phyloP scores from a whole-genome alignment of 352 stramenopile genomes.

The Thraustochytrium sp. region DNA sequence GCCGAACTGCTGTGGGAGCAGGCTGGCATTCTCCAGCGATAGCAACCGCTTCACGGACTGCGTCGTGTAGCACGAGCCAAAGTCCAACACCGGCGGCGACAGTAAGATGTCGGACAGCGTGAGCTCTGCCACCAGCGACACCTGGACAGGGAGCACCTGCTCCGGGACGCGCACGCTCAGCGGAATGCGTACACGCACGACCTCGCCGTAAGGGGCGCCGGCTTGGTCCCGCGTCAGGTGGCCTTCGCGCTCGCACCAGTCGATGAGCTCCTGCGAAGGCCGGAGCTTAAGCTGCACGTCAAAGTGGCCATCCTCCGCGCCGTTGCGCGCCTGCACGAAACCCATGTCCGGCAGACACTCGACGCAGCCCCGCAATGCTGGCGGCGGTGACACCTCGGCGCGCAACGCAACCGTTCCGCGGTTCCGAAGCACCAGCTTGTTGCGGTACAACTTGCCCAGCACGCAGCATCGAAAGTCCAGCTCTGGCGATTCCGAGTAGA shows the following conservation, averaged over 20 bases:
- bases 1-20: constrained; percentile 61
- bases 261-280: constrained; percentile 51
- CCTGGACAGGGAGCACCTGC: constrained; percentile 62
- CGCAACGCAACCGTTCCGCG: constrained; percentile 76
- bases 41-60: constrained; percentile 55
- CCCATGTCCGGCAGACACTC: constrained; percentile 74
- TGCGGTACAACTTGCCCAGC: constrained; percentile 73
- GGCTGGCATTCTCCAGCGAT: constrained; percentile 55
- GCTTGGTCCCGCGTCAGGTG: neutral
- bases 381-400: constrained; percentile 65
- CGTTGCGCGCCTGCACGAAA: constrained; percentile 63
- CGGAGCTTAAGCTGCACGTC: constrained; percentile 65
- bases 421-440: constrained; percentile 69
- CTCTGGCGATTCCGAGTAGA: constrained; percentile 53
- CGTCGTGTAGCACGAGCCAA: constrained; percentile 58
- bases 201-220: neutral
- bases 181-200: constrained; percentile 50
- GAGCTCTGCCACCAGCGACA: constrained; percentile 55
- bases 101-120: constrained; percentile 51
- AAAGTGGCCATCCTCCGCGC: constrained; percentile 55
- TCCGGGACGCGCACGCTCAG: constrained; percentile 60
- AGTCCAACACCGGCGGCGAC: constrained; percentile 52
- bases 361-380: constrained; percentile 58
- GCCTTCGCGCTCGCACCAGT: constrained; percentile 46
- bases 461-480: constrained; percentile 75